Evolutionary conservation across 805 yeast species (phyloP).

Genomic region (Wickerhamomyces sydowiorum): DNA sequence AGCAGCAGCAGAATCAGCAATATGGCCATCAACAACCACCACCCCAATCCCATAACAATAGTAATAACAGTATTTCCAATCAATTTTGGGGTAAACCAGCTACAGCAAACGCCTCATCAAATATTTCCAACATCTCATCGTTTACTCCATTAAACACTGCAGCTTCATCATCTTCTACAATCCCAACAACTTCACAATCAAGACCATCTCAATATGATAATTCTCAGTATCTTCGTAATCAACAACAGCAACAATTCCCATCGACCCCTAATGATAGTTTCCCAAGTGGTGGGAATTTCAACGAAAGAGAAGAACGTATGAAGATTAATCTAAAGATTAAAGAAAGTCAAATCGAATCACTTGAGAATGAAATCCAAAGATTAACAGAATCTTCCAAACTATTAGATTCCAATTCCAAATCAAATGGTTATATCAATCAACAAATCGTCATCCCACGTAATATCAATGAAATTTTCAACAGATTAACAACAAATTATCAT

Average conservation of each 20-base stretch:
- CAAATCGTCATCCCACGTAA: slow-evolving; percentile 34
- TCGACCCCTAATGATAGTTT: background rate
- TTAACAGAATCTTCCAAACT: slow-evolving; percentile 23
- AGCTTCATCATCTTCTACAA: background rate
- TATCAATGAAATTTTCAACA: slow-evolving; percentile 41
- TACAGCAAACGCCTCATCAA: background rate
- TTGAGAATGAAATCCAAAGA: slow-evolving; percentile 39
- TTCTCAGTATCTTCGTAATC: slow-evolving; percentile 10
- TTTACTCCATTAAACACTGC: background rate
- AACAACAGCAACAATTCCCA: slow-evolving; percentile 4
- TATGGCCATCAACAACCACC: background rate
- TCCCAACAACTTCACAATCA: background rate
- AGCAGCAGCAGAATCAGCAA: slow-evolving; percentile 3
- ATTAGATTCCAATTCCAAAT: background rate
- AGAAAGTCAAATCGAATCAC: slow-evolving; percentile 41
- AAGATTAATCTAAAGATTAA: slow-evolving; percentile 50
- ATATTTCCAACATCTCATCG: background rate
- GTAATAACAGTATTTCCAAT: background rate
- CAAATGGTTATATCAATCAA: slow-evolving; percentile 1
- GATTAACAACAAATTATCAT: slow-evolving; percentile 40
- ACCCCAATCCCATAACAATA: background rate
- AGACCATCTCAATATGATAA: background rate
- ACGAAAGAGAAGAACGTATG: slow-evolving; percentile 30
- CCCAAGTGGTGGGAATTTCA: background rate
- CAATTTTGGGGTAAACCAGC: slow-evolving; percentile 2